Percentiles rank a stretch among this genome's conserved stretches.
These are phyloP conservation scores for Umbelopsis sp. DNA, from an alignment of 371 early-diverging fungal species.

Conservation along the genomic window DNA sequence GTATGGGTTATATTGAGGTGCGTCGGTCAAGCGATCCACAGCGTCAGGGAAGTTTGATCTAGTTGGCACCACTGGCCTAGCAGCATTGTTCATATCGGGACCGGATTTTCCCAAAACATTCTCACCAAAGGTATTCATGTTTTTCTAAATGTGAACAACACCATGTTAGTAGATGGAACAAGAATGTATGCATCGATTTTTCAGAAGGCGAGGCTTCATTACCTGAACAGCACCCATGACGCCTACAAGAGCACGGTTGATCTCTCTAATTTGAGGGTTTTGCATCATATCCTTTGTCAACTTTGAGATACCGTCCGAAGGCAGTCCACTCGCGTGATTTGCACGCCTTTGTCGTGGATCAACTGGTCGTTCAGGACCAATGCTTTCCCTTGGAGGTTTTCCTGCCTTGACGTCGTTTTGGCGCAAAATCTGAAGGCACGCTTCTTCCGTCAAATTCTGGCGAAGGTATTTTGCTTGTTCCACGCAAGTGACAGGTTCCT, in stretches of 20 bases:
- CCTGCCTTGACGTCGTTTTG: conserved; percentile 61
- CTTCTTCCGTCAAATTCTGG: conserved; percentile 46
- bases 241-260: conserved; percentile 65
- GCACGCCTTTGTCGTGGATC: conserved; percentile 13
- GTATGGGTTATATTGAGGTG: conserved; percentile 21
- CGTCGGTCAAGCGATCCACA: conserved; percentile 34
- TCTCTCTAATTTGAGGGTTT: conserved; percentile 61
- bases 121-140: conserved; percentile 49
- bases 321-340: conserved; percentile 29
- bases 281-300: conserved; percentile 60
- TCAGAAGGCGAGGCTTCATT: background rate
- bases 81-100: conserved; percentile 5
- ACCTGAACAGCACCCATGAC: conserved; percentile 61
- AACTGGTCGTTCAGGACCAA: conserved; percentile 2
- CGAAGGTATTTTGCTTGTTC: conserved; percentile 72
- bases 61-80: conserved; percentile 31
- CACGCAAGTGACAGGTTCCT: conserved; percentile 58
- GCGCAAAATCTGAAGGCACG: conserved; percentile 58
- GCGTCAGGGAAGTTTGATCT: conserved; percentile 45
- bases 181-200: no score
- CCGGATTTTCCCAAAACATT: conserved; percentile 31
- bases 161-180: no score
- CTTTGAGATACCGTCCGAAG: conserved; percentile 36
- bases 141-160: conserved; percentile 33
- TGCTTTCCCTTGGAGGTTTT: conserved; percentile 50